Evolutionary conservation across 2,329 filamentous ascomycete genomes (phyloP), one percentile per base, ranked within the genome.

Genomic region (Aspergillus pseudoterreus): DNA sequence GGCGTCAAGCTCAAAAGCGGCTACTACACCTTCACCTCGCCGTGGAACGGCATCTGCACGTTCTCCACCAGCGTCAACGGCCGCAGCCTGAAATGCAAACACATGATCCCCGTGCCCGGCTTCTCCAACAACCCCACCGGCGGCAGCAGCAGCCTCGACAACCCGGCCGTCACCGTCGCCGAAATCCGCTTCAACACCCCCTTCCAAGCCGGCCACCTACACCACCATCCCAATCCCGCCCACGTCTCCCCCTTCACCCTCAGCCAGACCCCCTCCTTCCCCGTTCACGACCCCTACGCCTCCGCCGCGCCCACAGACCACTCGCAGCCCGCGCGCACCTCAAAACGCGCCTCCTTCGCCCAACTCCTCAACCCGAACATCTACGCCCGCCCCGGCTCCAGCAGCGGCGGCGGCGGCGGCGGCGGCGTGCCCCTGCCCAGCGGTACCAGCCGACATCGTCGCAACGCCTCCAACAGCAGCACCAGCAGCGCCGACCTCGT

Each of bases 101-200:
- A 95, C 68, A 74, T 82, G n/a, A 75, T 91, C 2, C 78, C 67
- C 4, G 64, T 67, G 30, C 67, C 62, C 17, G 54, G 59, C 17
- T 61, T 66, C 17, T 58, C 64, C 33, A 43, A 48, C 45, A 47
- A 50, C 22, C 22, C 22, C 22, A 22, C 5, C 4, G 22, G 22
- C 11, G 51, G 55, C 21, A 45, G 41, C 19, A 24, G 8, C 43
- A 45, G 12, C 8, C 42, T 52, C n/a, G 54, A 57, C 4, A 61
- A 62, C 14, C 62, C 76, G 53, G 62, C 77, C 61, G 75, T 79
- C 54, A 72, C 75, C 1, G 82, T 95, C 22, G 95, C 90, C 68
- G 92, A 96, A 70, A 76, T 97, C 53, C 84, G 92, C 15, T 96
- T 96, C 77, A 96, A 95, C 66, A 80, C 96, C 0, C 91, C 90